Percentiles rank a stretch among this genome's conserved stretches.
These are phyloP conservation scores for Porphyrellus sp. DNA, from an alignment of 1,284 basidiomycete genomes.

Conservation along the genomic window DNA sequence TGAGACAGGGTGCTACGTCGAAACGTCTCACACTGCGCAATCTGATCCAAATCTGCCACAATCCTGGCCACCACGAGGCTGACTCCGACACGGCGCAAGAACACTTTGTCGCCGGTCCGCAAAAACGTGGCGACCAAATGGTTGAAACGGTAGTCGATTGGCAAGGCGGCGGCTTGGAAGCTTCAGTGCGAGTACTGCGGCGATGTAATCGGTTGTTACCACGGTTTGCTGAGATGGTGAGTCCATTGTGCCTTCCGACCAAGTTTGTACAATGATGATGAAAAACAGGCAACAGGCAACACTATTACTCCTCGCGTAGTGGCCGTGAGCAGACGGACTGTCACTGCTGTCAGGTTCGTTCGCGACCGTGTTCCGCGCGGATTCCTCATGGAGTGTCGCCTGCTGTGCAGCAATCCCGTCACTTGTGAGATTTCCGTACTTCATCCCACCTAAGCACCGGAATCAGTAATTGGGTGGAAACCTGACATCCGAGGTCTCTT, in stretches of 20 bases:
- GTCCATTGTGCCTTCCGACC: not conserved
- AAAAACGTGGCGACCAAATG: not conserved
- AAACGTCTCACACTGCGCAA: not conserved
- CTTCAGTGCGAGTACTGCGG: slow-evolving; percentile 10
- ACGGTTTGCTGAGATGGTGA: not conserved
- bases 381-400: slow-evolving; percentile 21
- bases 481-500: slow-evolving; percentile 14
- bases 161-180: not conserved
- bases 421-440: slow-evolving; percentile 7
- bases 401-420: slow-evolving; percentile 21
- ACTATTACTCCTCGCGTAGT: slow-evolving; percentile 2
- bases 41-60: slow-evolving; percentile 6
- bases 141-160: slow-evolving; percentile 1
- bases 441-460: slow-evolving; percentile 5
- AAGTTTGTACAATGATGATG: not conserved
- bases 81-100: slow-evolving; percentile 6
- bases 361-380: slow-evolving; percentile 15
- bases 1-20: not conserved
- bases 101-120: not conserved
- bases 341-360: slow-evolving; percentile 10
- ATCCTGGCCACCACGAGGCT: slow-evolving; percentile 1
- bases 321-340: slow-evolving; percentile 4
- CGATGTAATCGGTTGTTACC: not conserved
- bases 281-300: no score
- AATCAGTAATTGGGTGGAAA: slow-evolving; percentile 22